A percentile compares a stretch with the other conserved stretches of the same genome.
Conservation (phyloP, 2,329 filamentous ascomycete genomes). For the Cladosporium sp. region DNA sequence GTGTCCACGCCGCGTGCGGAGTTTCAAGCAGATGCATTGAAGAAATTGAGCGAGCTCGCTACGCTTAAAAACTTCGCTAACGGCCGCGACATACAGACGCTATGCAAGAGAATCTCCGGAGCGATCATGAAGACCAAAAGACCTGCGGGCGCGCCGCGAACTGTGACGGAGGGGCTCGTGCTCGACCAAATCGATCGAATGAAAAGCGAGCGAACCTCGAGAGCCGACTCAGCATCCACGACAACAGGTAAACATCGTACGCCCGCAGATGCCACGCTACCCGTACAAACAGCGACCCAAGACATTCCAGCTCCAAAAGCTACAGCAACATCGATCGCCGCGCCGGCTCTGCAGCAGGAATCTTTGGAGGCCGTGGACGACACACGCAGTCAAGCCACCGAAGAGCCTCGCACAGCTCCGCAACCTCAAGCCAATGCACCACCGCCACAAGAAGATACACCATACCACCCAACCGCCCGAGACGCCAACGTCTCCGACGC, state of each 20-base stretch:
- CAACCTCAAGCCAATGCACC: neutral
- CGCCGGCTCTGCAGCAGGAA: too few species aligned
- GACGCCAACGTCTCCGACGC: conserved; percentile 58
- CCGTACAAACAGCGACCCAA: too few species aligned
- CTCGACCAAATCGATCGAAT: conserved; percentile 28
- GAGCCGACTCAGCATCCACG: neutral
- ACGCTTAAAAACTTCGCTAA: conserved; percentile 56
- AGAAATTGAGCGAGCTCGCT: conserved; percentile 40
- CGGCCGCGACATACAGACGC: conserved; percentile 56
- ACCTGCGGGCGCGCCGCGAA: conserved; percentile 16
- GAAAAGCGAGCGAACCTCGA: conserved; percentile 31
- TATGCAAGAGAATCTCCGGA: conserved; percentile 51
- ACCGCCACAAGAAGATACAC: too few species aligned
- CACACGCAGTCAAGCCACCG: too few species aligned
- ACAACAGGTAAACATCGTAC: too few species aligned
- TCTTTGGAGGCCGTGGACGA: too few species aligned
- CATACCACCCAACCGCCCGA: too few species aligned
- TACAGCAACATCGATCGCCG: too few species aligned
- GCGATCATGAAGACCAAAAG: conserved; percentile 25
- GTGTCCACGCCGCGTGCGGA: conserved; percentile 23
- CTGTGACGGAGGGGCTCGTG: conserved; percentile 26
- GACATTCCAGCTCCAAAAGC: too few species aligned
- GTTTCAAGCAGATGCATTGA: conserved; percentile 17
- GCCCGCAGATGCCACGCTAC: too few species aligned
- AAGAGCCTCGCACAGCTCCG: too few species aligned